Percentiles rank a stretch among this genome's conserved stretches.
Evolutionary conservation across 345 rosid species (phyloP).

Genomic region (Eucalyptus tenuipes): DNA sequence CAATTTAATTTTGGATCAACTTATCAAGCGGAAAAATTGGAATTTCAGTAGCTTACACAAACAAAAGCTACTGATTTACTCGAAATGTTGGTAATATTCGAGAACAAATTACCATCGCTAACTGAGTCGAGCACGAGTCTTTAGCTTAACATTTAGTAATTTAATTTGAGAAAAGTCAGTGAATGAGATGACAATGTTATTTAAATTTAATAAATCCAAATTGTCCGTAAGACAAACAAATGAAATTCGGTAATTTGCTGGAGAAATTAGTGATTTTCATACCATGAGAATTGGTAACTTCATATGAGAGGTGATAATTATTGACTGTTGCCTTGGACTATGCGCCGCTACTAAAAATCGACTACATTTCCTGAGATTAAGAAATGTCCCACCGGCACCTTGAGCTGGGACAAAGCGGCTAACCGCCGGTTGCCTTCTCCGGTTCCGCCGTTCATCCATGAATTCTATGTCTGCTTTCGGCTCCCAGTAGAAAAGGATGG

Average conservation of each 20-base stretch:
- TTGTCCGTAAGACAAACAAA: neutral
- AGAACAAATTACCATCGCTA: neutral
- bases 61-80: neutral
- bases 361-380: neutral
- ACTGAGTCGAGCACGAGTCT: neutral
- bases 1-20: neutral
- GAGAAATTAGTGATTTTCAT: neutral
- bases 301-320: neutral
- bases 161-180: neutral
- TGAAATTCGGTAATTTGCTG: neutral
- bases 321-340: neutral
- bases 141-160: neutral
- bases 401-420: neutral
- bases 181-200: neutral
- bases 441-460: neutral
- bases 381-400: neutral
- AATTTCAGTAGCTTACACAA: neutral
- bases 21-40: neutral
- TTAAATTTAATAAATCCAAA: neutral
- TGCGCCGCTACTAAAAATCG: neutral
- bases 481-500: neutral
- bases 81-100: neutral
- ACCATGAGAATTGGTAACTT: neutral
- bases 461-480: neutral
- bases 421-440: neutral